Evolutionary conservation across 257 asterid genomes (phyloP), one percentile per base, ranked within the genome.

Genomic region (Eustoma russellianum): DNA sequence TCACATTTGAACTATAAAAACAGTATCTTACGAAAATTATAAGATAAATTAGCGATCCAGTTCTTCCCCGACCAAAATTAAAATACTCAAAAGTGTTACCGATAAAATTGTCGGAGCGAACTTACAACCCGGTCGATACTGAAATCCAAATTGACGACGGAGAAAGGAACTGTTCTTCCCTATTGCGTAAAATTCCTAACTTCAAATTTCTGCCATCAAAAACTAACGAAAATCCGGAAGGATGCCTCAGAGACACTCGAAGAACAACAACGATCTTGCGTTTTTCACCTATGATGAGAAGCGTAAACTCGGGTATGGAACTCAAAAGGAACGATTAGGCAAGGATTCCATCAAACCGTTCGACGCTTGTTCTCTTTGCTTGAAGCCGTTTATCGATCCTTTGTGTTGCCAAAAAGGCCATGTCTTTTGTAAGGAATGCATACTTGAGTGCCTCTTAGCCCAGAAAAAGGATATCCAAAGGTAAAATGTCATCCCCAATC

Each of bases 191-290:
- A 30, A 30, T 28, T 48, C 13, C 33, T 44, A 9, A 11, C 51
- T 17, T n/a, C 0, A 35, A 18, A 4, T 17, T 10, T 30, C 34
- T 18, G 9, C 30, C 18, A 19, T 15, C 41, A 15, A 43, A 13
- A 35, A 46, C 34, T 47, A 45, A 46, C 11, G 14, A 41, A 57
- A 62, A 33, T 9, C 30, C 43, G 10, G 41, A 33, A 70, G 56
- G 24, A 91, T 91, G 97, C 97, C 98, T 65, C 97, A 91, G 74
- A 75, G 98, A 68, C 98, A 91, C 77, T 91, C 97, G 50, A 92
- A 92, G 85, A 92, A 92, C 80, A 92, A 92, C 70, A 92, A 92
- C 60, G 98, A 92, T 73, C 74, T 92, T 52, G 98, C 98, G 1
- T 84, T 75, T 77, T 92, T 92, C 74, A 92, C 98, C 9, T 88